phyloP scores from a whole-genome alignment of 2,329 filamentous ascomycete species.

The Fusarium coicis region DNA sequence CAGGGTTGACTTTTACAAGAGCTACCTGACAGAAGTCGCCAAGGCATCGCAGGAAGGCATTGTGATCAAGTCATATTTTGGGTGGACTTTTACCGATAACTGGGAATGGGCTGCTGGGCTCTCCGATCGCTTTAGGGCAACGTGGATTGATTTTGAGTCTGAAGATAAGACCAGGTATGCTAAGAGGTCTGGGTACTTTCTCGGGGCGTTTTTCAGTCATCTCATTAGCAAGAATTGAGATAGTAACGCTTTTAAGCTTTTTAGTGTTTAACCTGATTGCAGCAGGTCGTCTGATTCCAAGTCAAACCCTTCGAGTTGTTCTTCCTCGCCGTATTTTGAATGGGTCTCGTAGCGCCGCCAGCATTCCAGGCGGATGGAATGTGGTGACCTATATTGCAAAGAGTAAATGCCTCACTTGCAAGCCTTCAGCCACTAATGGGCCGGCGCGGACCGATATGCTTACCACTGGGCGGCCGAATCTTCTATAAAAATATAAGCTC shows the following conservation, averaged over 20 bases:
- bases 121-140: constrained; percentile 53
- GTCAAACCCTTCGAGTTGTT: background rate
- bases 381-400: background rate
- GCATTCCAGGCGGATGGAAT: background rate
- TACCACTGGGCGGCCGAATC: background rate
- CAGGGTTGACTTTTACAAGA: constrained; percentile 52
- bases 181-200: constrained; percentile 38
- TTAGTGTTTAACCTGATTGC: background rate
- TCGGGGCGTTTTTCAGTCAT: constrained; percentile 34
- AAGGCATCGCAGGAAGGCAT: constrained; percentile 52
- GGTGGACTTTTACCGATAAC: constrained; percentile 56
- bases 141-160: constrained; percentile 52
- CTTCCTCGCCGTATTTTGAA: no score
- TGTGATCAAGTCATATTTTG: constrained; percentile 54
- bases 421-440: background rate
- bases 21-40: constrained; percentile 52
- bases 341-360: background rate
- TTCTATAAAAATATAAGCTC: background rate
- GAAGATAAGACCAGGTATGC: constrained; percentile 32
- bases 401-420: background rate
- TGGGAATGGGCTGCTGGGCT: constrained; percentile 58
- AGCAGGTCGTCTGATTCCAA: background rate
- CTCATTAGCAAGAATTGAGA: constrained; percentile 5
- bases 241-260: background rate
- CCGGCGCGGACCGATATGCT: background rate